These are phyloP conservation scores for Heimioporus retisporus DNA, from an alignment of 1,284 basidiomycete genomes.

Conservation along the genomic window DNA sequence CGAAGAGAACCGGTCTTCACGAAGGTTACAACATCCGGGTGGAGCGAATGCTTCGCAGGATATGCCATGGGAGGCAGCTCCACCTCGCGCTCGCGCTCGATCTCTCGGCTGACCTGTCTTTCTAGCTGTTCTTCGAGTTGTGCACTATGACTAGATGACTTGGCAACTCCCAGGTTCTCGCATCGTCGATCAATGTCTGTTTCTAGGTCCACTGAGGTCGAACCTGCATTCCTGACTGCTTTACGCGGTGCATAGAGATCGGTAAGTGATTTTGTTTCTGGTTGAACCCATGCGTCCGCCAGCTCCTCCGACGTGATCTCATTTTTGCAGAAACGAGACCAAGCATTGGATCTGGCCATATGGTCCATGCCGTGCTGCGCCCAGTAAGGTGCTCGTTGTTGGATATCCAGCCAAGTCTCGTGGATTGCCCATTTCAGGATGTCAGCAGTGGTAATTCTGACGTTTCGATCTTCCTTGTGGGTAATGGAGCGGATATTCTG, in stretches of 20 bases:
- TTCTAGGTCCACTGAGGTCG: too few relatives aligned
- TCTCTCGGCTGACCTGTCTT: conserved; percentile 36
- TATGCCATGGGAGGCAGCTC: conserved; percentile 8
- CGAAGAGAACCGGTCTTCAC: too few relatives aligned
- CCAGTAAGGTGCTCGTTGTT: too few relatives aligned
- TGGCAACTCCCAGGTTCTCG: background rate
- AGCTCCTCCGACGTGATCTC: conserved; percentile 23
- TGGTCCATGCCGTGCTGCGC: conserved; percentile 56
- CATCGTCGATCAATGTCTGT: conserved; percentile 39
- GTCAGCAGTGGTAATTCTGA: conserved; percentile 33
- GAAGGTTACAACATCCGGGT: too few relatives aligned
- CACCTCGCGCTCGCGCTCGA: conserved; percentile 49
- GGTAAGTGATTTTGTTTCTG: conserved; percentile 38
- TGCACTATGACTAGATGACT: conserved; percentile 26
- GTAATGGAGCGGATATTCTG: conserved; percentile 45
- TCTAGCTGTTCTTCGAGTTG: conserved; percentile 51
- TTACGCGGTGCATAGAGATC: conserved; percentile 22
- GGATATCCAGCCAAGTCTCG: too few relatives aligned
- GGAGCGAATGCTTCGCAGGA: conserved; percentile 3
- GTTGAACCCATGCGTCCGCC: conserved; percentile 42
- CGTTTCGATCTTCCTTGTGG: conserved; percentile 22
- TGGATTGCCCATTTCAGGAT: conserved; percentile 49
- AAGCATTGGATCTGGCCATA: conserved; percentile 41
- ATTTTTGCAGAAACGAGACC: conserved; percentile 29
- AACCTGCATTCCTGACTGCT: too few relatives aligned